Conservation (phyloP, 1,284 basidiomycete species). For the Sporisorium exsertum region DNA sequence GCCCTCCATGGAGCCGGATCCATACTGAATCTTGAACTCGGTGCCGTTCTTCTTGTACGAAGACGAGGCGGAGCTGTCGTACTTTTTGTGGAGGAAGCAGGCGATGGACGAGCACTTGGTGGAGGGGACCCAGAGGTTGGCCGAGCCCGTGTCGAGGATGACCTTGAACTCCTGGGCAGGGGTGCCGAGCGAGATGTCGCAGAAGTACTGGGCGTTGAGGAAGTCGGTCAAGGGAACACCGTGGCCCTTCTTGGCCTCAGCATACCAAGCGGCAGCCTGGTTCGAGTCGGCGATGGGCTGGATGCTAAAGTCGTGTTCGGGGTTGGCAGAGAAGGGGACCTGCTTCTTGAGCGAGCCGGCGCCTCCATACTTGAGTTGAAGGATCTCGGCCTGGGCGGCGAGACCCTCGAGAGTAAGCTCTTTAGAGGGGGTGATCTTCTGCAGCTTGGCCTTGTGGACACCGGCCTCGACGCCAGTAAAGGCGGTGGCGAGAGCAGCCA, state of each 20-base stretch:
- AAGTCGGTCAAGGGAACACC: constrained; percentile 92
- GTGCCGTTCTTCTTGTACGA: constrained; percentile 93
- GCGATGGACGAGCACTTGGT: constrained; percentile 90
- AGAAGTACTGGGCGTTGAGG: constrained; percentile 97
- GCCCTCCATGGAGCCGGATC: constrained; percentile 96
- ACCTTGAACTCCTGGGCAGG: constrained; percentile 82
- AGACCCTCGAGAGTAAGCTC: constrained; percentile 77
- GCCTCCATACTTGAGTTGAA: constrained; percentile 64
- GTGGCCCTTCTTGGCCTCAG: constrained; percentile 79
- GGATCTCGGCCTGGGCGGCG: constrained; percentile 75
- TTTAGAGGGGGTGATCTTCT: constrained; percentile 77
- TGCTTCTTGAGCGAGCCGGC: constrained; percentile 50
- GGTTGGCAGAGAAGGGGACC: constrained; percentile 70
- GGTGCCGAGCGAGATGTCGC: constrained; percentile 84
- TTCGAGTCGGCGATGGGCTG: constrained; percentile 61
- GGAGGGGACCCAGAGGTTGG: constrained; percentile 95
- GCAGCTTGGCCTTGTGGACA: constrained; percentile 68
- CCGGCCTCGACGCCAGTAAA: constrained; percentile 72
- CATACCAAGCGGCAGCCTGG: constrained; percentile 54
- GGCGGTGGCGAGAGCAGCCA: constrained; percentile 72
- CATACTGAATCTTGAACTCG: constrained; percentile 92
- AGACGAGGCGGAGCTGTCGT: constrained; percentile 83
- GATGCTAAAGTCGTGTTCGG: constrained; percentile 74
- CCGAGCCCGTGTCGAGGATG: constrained; percentile 87
- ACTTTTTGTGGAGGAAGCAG: constrained; percentile 96